A percentile compares a stretch with the other conserved stretches of the same genome.
phyloP scores from a whole-genome alignment of 129 eudicot species.

The Arctium minus region DNA sequence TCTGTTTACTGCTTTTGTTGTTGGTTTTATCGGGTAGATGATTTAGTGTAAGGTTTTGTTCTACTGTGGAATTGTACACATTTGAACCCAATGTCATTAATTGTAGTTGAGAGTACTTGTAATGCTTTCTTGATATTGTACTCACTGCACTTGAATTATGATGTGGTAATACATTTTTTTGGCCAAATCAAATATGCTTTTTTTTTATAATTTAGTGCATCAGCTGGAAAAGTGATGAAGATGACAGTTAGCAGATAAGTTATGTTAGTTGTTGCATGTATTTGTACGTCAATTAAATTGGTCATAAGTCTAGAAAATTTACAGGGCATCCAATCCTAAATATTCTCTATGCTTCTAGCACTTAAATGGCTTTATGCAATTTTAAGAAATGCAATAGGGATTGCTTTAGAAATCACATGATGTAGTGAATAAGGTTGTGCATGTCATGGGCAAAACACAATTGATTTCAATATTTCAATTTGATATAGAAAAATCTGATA shows the following conservation, averaged over 20 bases:
- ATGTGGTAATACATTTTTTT: neutral
- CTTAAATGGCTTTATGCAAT: neutral
- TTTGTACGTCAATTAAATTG: neutral
- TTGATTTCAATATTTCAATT: no score
- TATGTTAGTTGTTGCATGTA: constrained; percentile 7
- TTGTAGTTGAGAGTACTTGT: neutral
- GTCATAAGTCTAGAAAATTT: constrained; percentile 3
- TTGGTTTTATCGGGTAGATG: neutral
- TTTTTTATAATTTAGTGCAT: neutral
- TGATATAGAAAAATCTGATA: no score
- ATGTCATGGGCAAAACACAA: no score
- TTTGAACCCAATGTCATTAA: neutral
- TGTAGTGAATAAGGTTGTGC: no score
- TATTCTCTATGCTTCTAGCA: neutral
- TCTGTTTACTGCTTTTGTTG: neutral
- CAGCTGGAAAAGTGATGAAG: neutral
- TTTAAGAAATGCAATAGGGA: neutral
- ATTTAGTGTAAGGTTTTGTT: neutral
- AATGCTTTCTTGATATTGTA: neutral
- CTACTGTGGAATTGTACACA: neutral
- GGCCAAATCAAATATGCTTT: neutral
- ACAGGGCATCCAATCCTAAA: neutral
- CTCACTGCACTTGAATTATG: neutral
- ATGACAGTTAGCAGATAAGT: constrained; percentile 13
- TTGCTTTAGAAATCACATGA: neutral